phyloP scores from a whole-genome alignment of 2,329 filamentous ascomycete species.

The Cercospora citrullina region DNA sequence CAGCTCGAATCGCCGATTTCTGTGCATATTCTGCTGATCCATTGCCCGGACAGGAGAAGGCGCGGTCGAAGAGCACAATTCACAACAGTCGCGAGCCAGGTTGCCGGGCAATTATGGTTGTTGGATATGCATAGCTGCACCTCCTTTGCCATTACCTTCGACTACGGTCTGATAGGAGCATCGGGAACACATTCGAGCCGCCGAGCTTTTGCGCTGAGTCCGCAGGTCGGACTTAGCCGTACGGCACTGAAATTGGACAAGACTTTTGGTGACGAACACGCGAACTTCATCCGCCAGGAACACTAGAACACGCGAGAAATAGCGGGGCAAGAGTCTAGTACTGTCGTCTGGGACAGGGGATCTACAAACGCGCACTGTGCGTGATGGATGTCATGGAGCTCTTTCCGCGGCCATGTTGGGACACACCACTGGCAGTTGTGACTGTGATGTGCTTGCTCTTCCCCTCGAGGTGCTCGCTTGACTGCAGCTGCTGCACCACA shows the following conservation, averaged over 20 bases:
- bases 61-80: background rate
- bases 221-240: background rate
- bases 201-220: background rate
- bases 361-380: background rate
- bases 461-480: background rate
- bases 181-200: background rate
- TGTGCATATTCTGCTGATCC: background rate
- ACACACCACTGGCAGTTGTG: background rate
- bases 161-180: background rate
- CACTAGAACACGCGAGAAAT: background rate
- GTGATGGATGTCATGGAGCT: background rate
- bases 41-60: background rate
- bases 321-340: background rate
- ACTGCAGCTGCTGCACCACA: background rate
- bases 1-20: constrained; percentile 3
- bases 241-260: background rate
- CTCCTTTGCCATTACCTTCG: background rate
- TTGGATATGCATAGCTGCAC: background rate
- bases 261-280: background rate
- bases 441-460: background rate
- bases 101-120: background rate
- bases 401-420: background rate
- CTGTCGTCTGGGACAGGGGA: background rate
- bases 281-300: background rate
- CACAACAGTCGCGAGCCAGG: background rate